Base-by-base conservation (phyloP, 179 eudicot genomes). In the Patellifolia procumbens region DNA sequence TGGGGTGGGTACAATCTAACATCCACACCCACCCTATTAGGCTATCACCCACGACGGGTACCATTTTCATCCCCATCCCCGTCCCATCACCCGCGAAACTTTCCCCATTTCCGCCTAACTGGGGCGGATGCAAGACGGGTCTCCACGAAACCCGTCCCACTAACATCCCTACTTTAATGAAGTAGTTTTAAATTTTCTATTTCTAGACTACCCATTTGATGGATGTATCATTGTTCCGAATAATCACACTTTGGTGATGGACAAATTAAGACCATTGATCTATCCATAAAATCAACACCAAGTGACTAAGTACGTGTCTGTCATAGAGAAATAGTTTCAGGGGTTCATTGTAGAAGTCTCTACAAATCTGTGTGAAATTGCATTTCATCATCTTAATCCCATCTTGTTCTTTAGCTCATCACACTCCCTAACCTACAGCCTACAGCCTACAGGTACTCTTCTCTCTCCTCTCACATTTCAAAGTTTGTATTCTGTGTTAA, bases 361-460 rank as follows among this genome's bases (percentile, higher is more conserved):
- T 68, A 28, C 48, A 68, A 68, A 46, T 6, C 8, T 35, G 13
- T 15, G 0, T 32, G 29, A 24, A 64, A 24, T 10, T 2, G 1
- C 37, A 46, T 26, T 49, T 74, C 73, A 34, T 29, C 56, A 64
- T 11, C 20, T n/a, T n/a, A 35, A 37, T 22, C 24, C 0, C 63
- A 34, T 59, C 66, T 46, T 31, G 48, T 55, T 37, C 26, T 17
- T 56, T 59, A 53, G 17, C 53, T 72, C 60, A 24, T 53, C 26
- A 17, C 20, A 32, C 8, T 68, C 52, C 58, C 70, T 69, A 49
- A 20, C 72, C 24, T 15, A 24, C 24, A 77, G 35, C 74, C 77
- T 76, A 58, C 7, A 67, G 39, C 56, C 70, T 68, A 48, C 61
- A 39, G 45, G 45, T 39, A 39, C 45, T 74, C 68, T 22, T 63